Evolutionary conservation across 768 basidiomycete species (phyloP).

Genomic region (Lactarius sanguifluus): DNA sequence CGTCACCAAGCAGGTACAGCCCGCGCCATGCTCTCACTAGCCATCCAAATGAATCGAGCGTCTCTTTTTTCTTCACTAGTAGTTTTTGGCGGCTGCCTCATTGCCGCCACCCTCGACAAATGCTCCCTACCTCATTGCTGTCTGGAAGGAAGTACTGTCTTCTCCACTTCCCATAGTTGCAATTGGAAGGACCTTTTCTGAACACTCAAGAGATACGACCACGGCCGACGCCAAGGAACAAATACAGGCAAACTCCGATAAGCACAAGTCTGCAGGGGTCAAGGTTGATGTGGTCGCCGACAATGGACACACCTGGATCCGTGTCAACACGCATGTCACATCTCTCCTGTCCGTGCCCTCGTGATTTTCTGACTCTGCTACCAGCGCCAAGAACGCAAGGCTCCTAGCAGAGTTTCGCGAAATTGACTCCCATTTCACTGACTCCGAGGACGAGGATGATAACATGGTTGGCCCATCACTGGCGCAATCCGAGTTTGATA

Average conservation of each 20-base stretch:
- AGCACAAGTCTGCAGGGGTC: constrained; percentile 36
- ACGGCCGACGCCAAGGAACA: not conserved
- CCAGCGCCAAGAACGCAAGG: constrained; percentile 73
- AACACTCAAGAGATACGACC: constrained; percentile 15
- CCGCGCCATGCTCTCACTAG: constrained; percentile 20
- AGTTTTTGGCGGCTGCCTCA: constrained; percentile 57
- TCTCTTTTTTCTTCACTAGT: constrained; percentile 39
- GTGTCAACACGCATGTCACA: constrained; percentile 78
- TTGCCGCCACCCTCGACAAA: constrained; percentile 66
- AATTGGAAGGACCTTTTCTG: constrained; percentile 56
- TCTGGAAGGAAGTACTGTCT: constrained; percentile 75
- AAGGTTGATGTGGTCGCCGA: constrained; percentile 84
- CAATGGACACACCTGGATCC: constrained; percentile 73
- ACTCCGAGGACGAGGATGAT: constrained; percentile 47
- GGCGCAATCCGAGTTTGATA: constrained; percentile 58
- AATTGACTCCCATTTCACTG: constrained; percentile 77
- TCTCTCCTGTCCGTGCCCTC: constrained; percentile 14
- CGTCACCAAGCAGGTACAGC: constrained; percentile 41
- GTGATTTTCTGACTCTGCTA: constrained; percentile 11
- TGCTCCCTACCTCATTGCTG: constrained; percentile 74
- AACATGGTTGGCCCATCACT: constrained; percentile 38
- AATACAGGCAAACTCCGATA: constrained; percentile 25
- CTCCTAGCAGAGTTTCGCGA: constrained; percentile 80
- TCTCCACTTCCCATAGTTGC: constrained; percentile 57
- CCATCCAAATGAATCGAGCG: constrained; percentile 11